Evolutionary conservation across 108 stramenopile species (phyloP), one percentile per base, ranked within the genome.

Genomic region (Nitzschia sp.): DNA sequence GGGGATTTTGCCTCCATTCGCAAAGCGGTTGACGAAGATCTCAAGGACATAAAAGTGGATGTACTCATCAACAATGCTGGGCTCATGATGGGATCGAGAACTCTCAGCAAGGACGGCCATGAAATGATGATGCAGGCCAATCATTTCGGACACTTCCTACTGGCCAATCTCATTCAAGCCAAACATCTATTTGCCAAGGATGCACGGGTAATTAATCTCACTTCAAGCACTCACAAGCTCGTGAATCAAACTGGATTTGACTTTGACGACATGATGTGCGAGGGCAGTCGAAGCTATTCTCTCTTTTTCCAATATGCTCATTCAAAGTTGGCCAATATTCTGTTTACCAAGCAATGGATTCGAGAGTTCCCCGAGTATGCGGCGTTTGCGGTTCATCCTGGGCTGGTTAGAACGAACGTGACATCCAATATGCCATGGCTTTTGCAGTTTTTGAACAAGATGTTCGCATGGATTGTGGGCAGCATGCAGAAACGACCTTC

Each of bases 101-200:
- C 60, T 0, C 75, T 66, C 40, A 73, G 77, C 22, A 76, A 61
- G 51, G 86, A 87, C 70, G 90, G 89, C 37, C 59, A 70, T 12
- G 94, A 95, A 70, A 68, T 87, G 50, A 84, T 86, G 40, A 85
- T 95, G 85, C 87, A 90, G 67, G 89, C 86, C 53, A 95, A 95
- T 77, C 91, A 92, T 62, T 64, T 95, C 42, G 94, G 94, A 15
- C 94, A 95, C 67, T 95, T 89, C 70, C 71, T 88, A 8, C 67
- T 90, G 69, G 89, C 89, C 17, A 65, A 71, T 51, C 71, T 91
- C 12, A 63, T 94, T 37, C 52, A 89, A 51, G 67, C 75, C 19
- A 24, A 78, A 73, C 56, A 63, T 50, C 57, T 59, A 37, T 56
- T 73, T 12, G 65, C 75, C 42, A 26, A 26, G 6, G 51, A 54